Conservation (phyloP, 306 rosid genomes). For the Corylus americana region DNA sequence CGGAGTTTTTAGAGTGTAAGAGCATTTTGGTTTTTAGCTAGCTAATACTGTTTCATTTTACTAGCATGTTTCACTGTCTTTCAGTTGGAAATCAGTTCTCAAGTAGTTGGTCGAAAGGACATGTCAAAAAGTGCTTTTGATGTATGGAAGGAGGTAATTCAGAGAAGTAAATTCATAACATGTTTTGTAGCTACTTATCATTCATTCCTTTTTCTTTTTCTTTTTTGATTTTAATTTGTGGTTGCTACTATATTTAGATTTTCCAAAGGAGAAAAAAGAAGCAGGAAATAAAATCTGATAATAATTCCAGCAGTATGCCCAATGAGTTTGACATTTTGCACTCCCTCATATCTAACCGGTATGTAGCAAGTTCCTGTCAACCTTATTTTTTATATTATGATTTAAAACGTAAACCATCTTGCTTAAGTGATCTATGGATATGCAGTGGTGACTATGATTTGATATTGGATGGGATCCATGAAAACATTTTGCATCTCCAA, state of each 20-base stretch:
- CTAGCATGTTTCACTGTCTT: conserved; percentile 34
- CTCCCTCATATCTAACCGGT: conserved; percentile 80
- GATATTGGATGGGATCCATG: conserved; percentile 92
- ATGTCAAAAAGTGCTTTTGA: conserved; percentile 65
- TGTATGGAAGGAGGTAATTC: conserved; percentile 84
- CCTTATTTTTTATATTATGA: conserved; percentile 6
- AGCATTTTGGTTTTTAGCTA: too few relatives aligned
- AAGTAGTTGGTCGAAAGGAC: conserved; percentile 93
- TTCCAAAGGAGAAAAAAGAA: conserved; percentile 70
- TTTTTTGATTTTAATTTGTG: conserved; percentile 14
- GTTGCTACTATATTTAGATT: conserved; percentile 48
- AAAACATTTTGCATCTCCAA: conserved; percentile 80
- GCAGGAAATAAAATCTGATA: conserved; percentile 54
- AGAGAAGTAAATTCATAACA: conserved; percentile 11
- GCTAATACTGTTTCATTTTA: conserved; percentile 18
- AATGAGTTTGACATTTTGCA: conserved; percentile 68
- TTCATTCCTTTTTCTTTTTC: conserved; percentile 1
- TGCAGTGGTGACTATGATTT: conserved; percentile 88
- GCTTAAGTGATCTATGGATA: conserved; percentile 26
- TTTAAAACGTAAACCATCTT: background rate
- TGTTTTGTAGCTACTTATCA: conserved; percentile 20
- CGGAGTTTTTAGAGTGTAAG: too few relatives aligned
- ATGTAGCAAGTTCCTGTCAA: conserved; percentile 34
- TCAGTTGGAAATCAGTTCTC: conserved; percentile 79
- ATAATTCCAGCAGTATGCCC: conserved; percentile 30